Evolutionary conservation across 495 filamentous ascomycete species (phyloP).

Genomic region (Talaromyces nanjingensis): DNA sequence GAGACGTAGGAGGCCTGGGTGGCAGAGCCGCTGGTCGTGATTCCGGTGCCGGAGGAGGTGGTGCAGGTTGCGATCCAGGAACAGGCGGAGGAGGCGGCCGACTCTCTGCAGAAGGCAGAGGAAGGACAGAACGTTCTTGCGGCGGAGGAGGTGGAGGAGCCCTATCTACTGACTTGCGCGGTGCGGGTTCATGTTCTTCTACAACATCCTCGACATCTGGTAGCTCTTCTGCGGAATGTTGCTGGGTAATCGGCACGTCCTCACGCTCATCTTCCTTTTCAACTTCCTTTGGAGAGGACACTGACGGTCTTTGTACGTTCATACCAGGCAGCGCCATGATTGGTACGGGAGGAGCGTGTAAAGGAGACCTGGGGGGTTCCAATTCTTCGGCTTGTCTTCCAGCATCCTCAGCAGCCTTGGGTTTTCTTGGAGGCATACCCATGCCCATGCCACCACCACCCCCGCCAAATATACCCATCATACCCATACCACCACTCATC

Average conservation of each 20-base stretch:
- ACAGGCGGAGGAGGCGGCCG: slow-evolving; percentile 45
- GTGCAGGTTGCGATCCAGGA: slow-evolving; percentile 55
- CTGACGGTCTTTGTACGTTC: slow-evolving; percentile 39
- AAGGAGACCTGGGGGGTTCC: slow-evolving; percentile 42
- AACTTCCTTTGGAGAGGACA: slow-evolving; percentile 27
- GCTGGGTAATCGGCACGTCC: slow-evolving; percentile 33
- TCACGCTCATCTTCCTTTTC: slow-evolving; percentile 39
- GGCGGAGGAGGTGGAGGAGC: slow-evolving; percentile 39
- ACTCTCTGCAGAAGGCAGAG: slow-evolving; percentile 38
- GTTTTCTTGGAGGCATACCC: slow-evolving; percentile 41
- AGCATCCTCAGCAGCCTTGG: slow-evolving; percentile 47
- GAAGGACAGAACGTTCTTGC: slow-evolving; percentile 43
- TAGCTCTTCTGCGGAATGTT: slow-evolving; percentile 42
- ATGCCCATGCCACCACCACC: slow-evolving; percentile 56
- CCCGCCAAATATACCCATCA: slow-evolving; percentile 88
- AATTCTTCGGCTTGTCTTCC: slow-evolving; percentile 49
- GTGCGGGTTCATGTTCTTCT: slow-evolving; percentile 35
- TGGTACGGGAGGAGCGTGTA: slow-evolving; percentile 61
- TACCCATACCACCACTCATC: slow-evolving; percentile 97
- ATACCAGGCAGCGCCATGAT: slow-evolving; percentile 74
- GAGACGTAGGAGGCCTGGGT: slow-evolving; percentile 47
- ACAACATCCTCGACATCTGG: slow-evolving; percentile 58
- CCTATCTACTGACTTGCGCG: slow-evolving; percentile 38
- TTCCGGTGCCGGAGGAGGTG: slow-evolving; percentile 65
- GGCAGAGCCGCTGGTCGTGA: slow-evolving; percentile 51